Evolutionary conservation across 306 rosid genomes (phyloP), one percentile per base, ranked within the genome.

Genomic region (Betula pendula): DNA sequence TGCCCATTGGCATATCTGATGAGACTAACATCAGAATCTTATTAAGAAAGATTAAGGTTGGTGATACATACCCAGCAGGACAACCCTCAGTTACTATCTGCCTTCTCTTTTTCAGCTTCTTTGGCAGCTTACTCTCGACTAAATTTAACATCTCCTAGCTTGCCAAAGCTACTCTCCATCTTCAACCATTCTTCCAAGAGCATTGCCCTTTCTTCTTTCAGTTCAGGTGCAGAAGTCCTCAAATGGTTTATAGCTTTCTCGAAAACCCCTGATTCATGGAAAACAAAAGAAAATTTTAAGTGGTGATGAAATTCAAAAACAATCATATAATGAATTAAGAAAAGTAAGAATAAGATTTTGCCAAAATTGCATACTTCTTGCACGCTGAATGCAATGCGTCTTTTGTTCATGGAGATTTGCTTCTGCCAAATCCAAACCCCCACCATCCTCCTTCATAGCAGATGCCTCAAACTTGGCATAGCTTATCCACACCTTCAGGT

Each of bases 191-290:
- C 93, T 72, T 96, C 99, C 70, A 96, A 83, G 35, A 96, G 85
- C 92, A 91, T 91, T 42, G 97, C 99, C 59, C 98, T 88, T 75
- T 96, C 99, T 77, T 96, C 98, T 83, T 95, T 95, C 86, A 88
- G 75, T 60, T 95, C 98, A 4, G 99, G 92, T 45, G 96, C 97
- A 17, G 99, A 88, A 48, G 89, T 89, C 85, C 97, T 85, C 42
- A 77, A 95, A 81, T 95, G 89, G 74, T 83, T 89, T 3, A 89
- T 69, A 31, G 99, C 98, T 81, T 80, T 84, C 84, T 96, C 99
- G 73, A 88, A 92, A 81, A 95, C 90, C 87, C 96, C 97, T 95
- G 88, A 63, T 58, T 48, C 52, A 76, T 76, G 44, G 40, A 74
- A 33, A 48, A 71, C 19, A 70, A 42, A 24, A 42, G 56, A 49